phyloP scores from a whole-genome alignment of 164 flowering plant species.

The Macadamia integrifolia region DNA sequence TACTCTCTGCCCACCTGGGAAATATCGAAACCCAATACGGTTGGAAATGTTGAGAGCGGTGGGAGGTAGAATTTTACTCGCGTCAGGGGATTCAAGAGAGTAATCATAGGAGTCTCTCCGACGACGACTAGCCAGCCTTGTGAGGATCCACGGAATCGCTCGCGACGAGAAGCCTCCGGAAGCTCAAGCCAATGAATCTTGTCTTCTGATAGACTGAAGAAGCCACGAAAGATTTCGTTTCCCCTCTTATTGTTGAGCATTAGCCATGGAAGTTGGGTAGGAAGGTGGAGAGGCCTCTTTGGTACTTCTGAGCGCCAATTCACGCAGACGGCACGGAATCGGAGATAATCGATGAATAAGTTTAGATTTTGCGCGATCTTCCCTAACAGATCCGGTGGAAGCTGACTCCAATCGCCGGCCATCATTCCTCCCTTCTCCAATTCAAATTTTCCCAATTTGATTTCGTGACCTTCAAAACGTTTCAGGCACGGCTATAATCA shows the following conservation, averaged over 20 bases:
- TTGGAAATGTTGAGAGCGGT: conserved; percentile 36
- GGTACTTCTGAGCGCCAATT: conserved; percentile 30
- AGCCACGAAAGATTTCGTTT: conserved; percentile 15
- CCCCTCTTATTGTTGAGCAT: conserved; percentile 29
- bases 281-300: conserved; percentile 32
- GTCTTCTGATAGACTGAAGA: conserved; percentile 33
- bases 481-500: too few relatives aligned
- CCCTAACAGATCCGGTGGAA: conserved; percentile 39
- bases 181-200: conserved; percentile 33
- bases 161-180: conserved; percentile 27
- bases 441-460: not conserved
- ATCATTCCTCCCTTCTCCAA: not conserved
- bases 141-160: conserved; percentile 56
- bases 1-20: conserved; percentile 43
- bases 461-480: too few relatives aligned
- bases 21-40: conserved; percentile 32
- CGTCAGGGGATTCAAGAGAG: conserved; percentile 45
- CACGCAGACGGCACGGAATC: conserved; percentile 42
- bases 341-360: conserved; percentile 40
- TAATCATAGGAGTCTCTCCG: conserved; percentile 36
- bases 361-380: conserved; percentile 26
- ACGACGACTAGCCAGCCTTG: conserved; percentile 51
- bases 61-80: conserved; percentile 32
- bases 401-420: conserved; percentile 42
- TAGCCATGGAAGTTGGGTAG: conserved; percentile 53